Base-by-base conservation (phyloP, 2,329 filamentous ascomycete species). In the Scolecobasidium constrictum region DNA sequence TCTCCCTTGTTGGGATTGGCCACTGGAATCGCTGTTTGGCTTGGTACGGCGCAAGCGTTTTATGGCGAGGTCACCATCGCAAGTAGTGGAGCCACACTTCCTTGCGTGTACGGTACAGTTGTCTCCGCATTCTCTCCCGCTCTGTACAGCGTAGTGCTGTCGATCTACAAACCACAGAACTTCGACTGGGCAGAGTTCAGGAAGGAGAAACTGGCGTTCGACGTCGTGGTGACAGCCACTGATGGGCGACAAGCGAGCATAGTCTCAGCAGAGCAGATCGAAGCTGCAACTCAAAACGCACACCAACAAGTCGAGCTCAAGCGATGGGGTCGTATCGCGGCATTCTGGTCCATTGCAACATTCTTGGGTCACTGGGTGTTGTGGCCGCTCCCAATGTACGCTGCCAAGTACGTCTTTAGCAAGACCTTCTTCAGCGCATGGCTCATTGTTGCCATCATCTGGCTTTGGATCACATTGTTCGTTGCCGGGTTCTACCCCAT, bases 341-440 rank as follows among this genome's bases (percentile, higher is more conserved):
- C 65, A 1, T 54, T 63, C 5, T 71, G 69, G 70, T 60, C 68
- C 0, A 47, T 60, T 0, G 68, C 67, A 0, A 73, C 70, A 0
- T 73, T 73, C 41, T 43, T 73, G 1, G 70, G 70, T 0, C 69
- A 73, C 41, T 72, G 67, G 68, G 67, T 74, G 1, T 46, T 74
- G 2, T 75, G 70, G 69, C 71, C 71, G 1, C 55, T 74, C 35
- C 70, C 70, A 0, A 75, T 74, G 69, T 74, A 74, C 48, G 71
- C 63, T 0, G 62, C 68, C 0, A 61, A 64, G 6, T 73, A 73
- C 43, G 55, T 73, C 0, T 73, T 73, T 47, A 57, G 58, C 2
- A 65, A 67, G n/a, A 43, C 54, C 53, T 74, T 74, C 46, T 75
- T 67, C 38, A 54, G 57, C 1, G 71, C 68, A 0, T 75, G 71